Conservation (phyloP, 2,329 filamentous ascomycete genomes). For the Clarireedia hainanense region DNA sequence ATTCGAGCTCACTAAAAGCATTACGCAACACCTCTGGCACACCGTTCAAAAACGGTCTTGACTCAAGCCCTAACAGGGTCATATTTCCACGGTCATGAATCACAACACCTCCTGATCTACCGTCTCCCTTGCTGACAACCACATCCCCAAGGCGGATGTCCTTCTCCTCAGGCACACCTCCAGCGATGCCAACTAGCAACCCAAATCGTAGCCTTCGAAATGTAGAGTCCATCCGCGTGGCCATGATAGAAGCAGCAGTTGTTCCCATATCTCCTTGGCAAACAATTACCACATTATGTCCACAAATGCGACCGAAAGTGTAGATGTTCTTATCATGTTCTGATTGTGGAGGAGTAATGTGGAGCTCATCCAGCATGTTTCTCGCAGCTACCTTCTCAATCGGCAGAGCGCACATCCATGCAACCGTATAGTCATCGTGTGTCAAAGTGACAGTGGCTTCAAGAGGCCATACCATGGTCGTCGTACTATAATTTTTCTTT, state of each 20-base stretch:
- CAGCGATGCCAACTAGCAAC: conserved; percentile 37
- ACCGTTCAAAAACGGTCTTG: not conserved
- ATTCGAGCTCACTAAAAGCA: not conserved
- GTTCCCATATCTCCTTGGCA: conserved; percentile 28
- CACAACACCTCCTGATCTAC: not conserved
- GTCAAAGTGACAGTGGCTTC: too few species aligned
- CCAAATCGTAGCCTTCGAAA: conserved; percentile 31
- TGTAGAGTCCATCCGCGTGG: conserved; percentile 24
- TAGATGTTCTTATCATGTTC: conserved; percentile 15
- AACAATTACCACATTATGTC: conserved; percentile 30
- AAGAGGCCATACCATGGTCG: too few species aligned
- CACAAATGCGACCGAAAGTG: conserved; percentile 21
- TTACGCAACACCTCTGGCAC: not conserved
- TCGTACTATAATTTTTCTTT: too few species aligned
- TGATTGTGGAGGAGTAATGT: not conserved
- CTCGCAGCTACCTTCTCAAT: not conserved
- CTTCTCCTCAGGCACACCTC: conserved; percentile 14
- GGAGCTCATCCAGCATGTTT: not conserved
- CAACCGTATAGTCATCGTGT: not conserved
- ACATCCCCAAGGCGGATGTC: conserved; percentile 12
- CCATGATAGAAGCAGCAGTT: conserved; percentile 27
- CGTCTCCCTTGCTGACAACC: not conserved
- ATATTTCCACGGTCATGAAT: not conserved
- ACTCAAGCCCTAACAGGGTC: not conserved
- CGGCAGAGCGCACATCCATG: not conserved